phyloP scores from a whole-genome alignment of 2,329 filamentous ascomycete species.

The Trichoderma hamatum region DNA sequence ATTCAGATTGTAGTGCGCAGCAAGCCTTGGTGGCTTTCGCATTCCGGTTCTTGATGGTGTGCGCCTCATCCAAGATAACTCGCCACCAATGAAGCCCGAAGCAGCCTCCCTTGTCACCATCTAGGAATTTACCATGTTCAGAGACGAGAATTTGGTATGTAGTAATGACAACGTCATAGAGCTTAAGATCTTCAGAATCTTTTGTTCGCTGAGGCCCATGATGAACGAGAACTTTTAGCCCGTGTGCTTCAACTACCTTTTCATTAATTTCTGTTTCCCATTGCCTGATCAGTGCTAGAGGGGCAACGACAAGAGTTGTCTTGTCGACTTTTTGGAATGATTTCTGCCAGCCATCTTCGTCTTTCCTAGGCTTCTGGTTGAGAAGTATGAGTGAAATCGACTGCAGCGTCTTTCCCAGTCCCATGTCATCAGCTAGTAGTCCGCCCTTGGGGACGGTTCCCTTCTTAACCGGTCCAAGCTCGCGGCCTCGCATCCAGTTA shows the following conservation, averaged over 20 bases:
- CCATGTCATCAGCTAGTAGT: constrained; percentile 97
- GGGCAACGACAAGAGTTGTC: constrained; percentile 88
- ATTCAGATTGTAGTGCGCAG: constrained; percentile 80
- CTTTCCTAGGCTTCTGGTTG: constrained; percentile 69
- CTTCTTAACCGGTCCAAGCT: constrained; percentile 82
- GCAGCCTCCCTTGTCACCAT: constrained; percentile 72
- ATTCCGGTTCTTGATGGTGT: constrained; percentile 97
- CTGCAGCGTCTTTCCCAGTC: constrained; percentile 93
- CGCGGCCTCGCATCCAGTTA: constrained; percentile 92
- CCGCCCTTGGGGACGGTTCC: constrained; percentile 85
- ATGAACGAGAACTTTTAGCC: constrained; percentile 82
- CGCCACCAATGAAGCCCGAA: constrained; percentile 96
- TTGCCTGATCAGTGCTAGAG: constrained; percentile 90
- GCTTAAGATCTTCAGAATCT: constrained; percentile 71
- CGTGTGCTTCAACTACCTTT: constrained; percentile 71
- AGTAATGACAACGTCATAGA: constrained; percentile 94
- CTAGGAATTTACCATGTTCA: constrained; percentile 74
- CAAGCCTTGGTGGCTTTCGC: constrained; percentile 94
- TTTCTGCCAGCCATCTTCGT: constrained; percentile 65
- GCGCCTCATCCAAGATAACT: constrained; percentile 92
- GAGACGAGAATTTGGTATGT: constrained; percentile 96
- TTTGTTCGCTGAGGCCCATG: constrained; percentile 88
- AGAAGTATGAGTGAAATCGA: constrained; percentile 85
- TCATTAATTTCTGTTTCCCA: constrained; percentile 94
- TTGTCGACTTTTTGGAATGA: constrained; percentile 71